These are phyloP conservation scores for Helianthus tuberosus DNA, from an alignment of 129 eudicot genomes.

Conservation along the genomic window DNA sequence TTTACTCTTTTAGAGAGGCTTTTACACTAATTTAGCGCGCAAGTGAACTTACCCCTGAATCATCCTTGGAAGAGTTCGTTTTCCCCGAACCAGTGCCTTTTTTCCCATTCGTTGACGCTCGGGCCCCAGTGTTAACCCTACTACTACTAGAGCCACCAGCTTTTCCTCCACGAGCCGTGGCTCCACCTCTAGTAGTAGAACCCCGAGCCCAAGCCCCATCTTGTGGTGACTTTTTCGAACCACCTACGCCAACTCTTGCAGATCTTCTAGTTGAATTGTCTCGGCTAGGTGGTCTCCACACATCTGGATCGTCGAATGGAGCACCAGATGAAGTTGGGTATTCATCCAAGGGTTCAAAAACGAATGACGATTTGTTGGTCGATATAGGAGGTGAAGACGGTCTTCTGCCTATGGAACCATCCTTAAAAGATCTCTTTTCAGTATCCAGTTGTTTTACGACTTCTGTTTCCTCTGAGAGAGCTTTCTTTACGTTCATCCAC, in stretches of 20 bases:
- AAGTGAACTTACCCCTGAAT: constrained; percentile 54
- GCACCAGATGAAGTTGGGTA: constrained; percentile 87
- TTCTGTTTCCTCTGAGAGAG: constrained; percentile 79
- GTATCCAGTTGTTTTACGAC: constrained; percentile 95
- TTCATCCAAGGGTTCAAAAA: constrained; percentile 86
- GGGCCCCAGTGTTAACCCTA: constrained; percentile 59
- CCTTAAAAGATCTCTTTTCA: constrained; percentile 85
- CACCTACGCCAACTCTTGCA: constrained; percentile 67
- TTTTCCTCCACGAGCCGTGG: constrained; percentile 78
- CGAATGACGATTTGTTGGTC: constrained; percentile 84
- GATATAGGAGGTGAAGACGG: constrained; percentile 87
- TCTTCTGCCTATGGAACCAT: constrained; percentile 66
- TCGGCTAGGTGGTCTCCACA: constrained; percentile 98
- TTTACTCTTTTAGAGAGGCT: not conserved
- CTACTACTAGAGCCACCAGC: constrained; percentile 62
- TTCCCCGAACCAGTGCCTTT: constrained; percentile 65
- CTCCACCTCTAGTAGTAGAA: constrained; percentile 58
- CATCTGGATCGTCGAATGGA: constrained; percentile 91
- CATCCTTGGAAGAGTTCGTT: constrained; percentile 51
- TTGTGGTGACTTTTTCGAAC: constrained; percentile 69
- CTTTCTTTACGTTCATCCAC: constrained; percentile 93
- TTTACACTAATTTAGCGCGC: not conserved
- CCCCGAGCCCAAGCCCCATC: constrained; percentile 88
- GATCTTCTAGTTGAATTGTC: constrained; percentile 76
- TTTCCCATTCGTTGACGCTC: constrained; percentile 71